These are phyloP conservation scores for Acanthamoeba culbertsoni DNA, from an alignment of 208 protist genomes.

Conservation along the genomic window DNA sequence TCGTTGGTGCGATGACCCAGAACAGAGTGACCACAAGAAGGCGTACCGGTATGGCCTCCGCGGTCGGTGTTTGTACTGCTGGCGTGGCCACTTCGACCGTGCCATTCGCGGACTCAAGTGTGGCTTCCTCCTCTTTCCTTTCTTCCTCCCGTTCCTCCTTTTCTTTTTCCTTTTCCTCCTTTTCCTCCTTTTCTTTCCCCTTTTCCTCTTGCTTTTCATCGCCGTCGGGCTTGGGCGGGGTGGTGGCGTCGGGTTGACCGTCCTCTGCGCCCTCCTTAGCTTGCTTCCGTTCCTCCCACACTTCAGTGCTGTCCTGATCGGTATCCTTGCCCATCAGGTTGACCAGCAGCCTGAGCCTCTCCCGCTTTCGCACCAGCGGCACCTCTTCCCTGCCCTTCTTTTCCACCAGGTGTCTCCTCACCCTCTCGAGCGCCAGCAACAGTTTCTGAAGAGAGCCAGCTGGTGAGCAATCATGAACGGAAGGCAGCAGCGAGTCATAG, in stretches of 20 bases:
- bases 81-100: too few species aligned
- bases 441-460: not conserved
- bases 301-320: conserved; percentile 24
- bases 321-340: not conserved
- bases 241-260: not conserved
- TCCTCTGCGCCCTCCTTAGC: not conserved
- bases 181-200: too few species aligned
- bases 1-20: too few species aligned
- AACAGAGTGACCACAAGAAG: too few species aligned
- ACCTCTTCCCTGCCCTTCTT: not conserved
- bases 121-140: too few species aligned
- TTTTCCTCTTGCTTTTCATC: not conserved
- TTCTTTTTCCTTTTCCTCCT: too few species aligned
- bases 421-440: not conserved
- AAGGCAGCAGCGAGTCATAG: not conserved
- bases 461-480: not conserved
- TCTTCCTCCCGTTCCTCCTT: not conserved
- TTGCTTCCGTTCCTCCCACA: conserved; percentile 2
- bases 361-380: not conserved
- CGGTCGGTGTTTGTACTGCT: too few species aligned
- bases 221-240: not conserved
- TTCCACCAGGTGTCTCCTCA: not conserved
- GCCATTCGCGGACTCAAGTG: too few species aligned
- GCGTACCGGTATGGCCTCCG: too few species aligned
- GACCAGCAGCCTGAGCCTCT: conserved; percentile 4